A percentile compares a stretch with the other conserved stretches of the same genome.
phyloP scores from a whole-genome alignment of 192 early-diverging fungal genomes.

The Entomortierella chlamydospora region DNA sequence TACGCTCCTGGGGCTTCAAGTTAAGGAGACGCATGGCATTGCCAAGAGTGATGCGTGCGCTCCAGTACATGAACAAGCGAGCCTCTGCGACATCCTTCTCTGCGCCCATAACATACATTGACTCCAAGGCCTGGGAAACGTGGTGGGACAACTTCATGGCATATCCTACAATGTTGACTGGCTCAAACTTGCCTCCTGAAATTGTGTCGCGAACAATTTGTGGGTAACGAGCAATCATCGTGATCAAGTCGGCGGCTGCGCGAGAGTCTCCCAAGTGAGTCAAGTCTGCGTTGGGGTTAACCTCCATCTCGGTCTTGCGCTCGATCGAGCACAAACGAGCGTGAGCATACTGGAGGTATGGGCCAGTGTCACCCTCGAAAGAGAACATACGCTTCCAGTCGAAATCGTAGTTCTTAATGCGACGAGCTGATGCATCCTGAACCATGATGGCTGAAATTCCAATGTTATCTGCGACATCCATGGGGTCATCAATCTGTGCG shows the following conservation, averaged over 20 bases:
- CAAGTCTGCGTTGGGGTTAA: constrained; percentile 76
- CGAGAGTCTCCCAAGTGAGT: constrained; percentile 74
- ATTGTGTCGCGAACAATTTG: constrained; percentile 80
- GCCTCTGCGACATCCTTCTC: constrained; percentile 84
- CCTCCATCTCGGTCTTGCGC: constrained; percentile 74
- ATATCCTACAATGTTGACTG: constrained; percentile 88
- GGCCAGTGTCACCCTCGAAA: constrained; percentile 99
- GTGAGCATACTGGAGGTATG: constrained; percentile 99
- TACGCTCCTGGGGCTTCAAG: constrained; percentile 86
- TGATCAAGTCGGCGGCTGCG: constrained; percentile 77
- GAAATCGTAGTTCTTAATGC: constrained; percentile 96
- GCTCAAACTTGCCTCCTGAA: constrained; percentile 72
- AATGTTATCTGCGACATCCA: constrained; percentile 84
- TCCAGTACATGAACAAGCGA: constrained; percentile 87
- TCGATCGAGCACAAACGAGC: constrained; percentile 96
- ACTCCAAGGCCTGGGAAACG: constrained; percentile 83
- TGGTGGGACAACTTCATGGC: constrained; percentile 84
- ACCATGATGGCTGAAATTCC: constrained; percentile 94
- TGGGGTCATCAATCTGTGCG: constrained; percentile 84
- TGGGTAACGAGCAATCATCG: constrained; percentile 84
- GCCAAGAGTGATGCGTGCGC: constrained; percentile 84
- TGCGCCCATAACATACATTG: constrained; percentile 80
- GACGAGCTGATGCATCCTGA: constrained; percentile 90
- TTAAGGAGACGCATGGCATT: constrained; percentile 89
- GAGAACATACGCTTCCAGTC: constrained; percentile 92